Evolutionary conservation across 2,329 filamentous ascomycete species (phyloP).

Genomic region (Colletotrichum chrysophilum): DNA sequence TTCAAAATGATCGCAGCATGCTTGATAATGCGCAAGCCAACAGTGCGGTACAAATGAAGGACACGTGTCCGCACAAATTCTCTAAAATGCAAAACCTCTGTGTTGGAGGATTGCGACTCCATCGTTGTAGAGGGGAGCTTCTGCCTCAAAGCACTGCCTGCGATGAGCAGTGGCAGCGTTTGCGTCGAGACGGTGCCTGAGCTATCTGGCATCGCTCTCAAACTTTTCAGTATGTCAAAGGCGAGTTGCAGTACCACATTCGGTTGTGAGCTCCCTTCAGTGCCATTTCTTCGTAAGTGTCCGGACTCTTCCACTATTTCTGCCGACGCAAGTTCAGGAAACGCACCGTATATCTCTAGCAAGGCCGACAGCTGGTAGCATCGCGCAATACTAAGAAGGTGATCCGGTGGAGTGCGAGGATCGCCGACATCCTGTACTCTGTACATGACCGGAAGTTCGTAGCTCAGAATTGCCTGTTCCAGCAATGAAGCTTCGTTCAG

Average conservation of each 20-base stretch:
- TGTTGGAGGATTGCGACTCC: rapidly evolving
- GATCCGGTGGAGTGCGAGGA: not conserved
- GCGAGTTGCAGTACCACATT: not conserved
- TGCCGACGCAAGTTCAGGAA: not conserved
- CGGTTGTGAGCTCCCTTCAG: rapidly evolving
- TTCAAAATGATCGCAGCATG: not conserved
- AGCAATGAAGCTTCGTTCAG: not conserved
- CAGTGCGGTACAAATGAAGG: not conserved
- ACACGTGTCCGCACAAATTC: not conserved
- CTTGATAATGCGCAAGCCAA: not conserved
- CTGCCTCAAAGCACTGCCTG: not conserved
- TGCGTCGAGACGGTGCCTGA: not conserved
- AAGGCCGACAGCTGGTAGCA: not conserved
- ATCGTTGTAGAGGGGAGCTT: rapidly evolving
- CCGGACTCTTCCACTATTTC: not conserved
- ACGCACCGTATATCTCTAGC: not conserved
- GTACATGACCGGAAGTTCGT: not conserved
- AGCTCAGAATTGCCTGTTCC: not conserved
- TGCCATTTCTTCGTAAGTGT: not conserved
- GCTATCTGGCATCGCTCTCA: not conserved
- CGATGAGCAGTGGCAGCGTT: not conserved
- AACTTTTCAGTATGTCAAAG: rapidly evolving
- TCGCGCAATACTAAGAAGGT: rapidly evolving
- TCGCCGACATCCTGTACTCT: not conserved
- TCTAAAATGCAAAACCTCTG: rapidly evolving